Evolutionary conservation across 1,284 basidiomycete species (phyloP), one percentile per base, ranked within the genome.

Genomic region (Puccinia novopanici): DNA sequence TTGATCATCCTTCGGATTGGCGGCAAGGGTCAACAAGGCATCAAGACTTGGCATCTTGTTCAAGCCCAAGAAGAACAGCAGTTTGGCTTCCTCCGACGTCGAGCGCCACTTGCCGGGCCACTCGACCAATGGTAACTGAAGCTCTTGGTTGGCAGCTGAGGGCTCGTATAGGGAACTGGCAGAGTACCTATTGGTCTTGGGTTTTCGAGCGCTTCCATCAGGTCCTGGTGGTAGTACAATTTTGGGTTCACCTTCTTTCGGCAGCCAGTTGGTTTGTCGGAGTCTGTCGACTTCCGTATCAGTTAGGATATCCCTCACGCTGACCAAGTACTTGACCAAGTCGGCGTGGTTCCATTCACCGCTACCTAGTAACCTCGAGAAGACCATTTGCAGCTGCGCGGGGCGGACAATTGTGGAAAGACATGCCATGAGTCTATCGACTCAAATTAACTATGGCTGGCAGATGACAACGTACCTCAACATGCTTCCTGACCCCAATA

Each of bases 81-180:
- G 90, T 84, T 92, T 93, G 0, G 94, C 96, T 90, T 97, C 95
- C 40, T 94, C 92, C 0, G 93, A 93, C 27, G 88, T 89, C 3
- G 88, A 86, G 76, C 89, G 89, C 95, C 95, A 97, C 84, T 92
- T 93, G 9, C 86, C 86, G 0, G 92, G 91, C 95, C 95, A 99
- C 84, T 94, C 93, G 55, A 99, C 88, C 0, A 96, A 85, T 0
- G 95, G 94, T 12, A 99, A 87, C 10, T 90, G 89, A 1, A 98
- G 87, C 68, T 90, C 88, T 13, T 92, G 89, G 82, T 96, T 90
- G 0, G 89, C 87, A 54, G 92, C 91, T 1, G 88, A 84, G 0
- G 97, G 96, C 84, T 98, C 95, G 84, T 96, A 97, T 10, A 86
- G 82, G 68, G 85, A 83, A 50, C 77, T 81, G 30, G 86, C 85